These are phyloP conservation scores for Zostera marina DNA, from an alignment of 116 monocot species.

Conservation along the genomic window DNA sequence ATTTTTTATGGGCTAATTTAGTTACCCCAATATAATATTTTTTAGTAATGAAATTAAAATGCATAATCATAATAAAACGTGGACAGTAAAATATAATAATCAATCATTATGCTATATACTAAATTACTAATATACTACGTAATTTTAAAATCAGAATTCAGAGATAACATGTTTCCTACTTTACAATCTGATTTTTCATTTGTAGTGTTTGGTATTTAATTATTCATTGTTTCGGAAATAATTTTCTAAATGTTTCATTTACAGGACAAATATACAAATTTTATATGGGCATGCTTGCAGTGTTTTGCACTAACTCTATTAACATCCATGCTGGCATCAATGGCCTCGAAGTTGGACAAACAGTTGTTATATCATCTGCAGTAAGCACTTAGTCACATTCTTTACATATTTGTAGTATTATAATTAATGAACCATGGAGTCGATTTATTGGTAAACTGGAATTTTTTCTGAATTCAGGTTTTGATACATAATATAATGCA, in stretches of 20 bases:
- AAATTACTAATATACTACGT: too few relatives aligned
- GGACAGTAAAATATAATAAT: too few relatives aligned
- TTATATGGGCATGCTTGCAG: slow-evolving; percentile 83
- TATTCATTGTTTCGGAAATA: not conserved
- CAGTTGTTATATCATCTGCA: slow-evolving; percentile 77
- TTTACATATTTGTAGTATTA: not conserved
- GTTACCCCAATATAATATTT: too few relatives aligned
- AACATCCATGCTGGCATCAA: slow-evolving; percentile 94
- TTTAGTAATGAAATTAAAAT: too few relatives aligned
- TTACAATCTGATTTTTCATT: too few relatives aligned
- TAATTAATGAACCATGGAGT: not conserved
- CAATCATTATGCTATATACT: too few relatives aligned
- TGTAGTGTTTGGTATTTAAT: too few relatives aligned
- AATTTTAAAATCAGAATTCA: too few relatives aligned
- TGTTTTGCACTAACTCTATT: slow-evolving; percentile 89
- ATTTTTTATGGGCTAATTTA: too few relatives aligned
- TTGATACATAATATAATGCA: slow-evolving; percentile 93
- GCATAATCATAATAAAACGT: too few relatives aligned
- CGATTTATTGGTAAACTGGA: not conserved
- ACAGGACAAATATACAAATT: slow-evolving; percentile 84
- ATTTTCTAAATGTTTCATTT: not conserved
- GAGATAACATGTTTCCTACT: too few relatives aligned
- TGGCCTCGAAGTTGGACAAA: slow-evolving; percentile 91
- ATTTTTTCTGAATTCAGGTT: slow-evolving; percentile 27
- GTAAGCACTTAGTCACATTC: slow-evolving; percentile 23